Base-by-base conservation (phyloP, 352 stramenopile genomes). In the Globisporangium spinosum region DNA sequence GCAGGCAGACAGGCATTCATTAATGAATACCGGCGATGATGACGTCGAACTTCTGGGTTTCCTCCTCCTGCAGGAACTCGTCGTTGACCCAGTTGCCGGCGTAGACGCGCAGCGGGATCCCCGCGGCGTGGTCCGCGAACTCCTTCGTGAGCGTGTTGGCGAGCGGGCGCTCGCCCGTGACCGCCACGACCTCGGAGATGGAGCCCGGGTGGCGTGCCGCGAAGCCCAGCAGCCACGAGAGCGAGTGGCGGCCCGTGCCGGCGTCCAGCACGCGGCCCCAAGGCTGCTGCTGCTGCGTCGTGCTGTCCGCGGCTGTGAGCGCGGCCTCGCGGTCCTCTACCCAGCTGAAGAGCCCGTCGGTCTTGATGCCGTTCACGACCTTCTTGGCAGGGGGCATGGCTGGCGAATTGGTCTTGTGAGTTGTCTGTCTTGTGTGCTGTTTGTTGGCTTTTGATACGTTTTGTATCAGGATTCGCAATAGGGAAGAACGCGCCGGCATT, bases 171-270 rank as follows among this genome's bases (percentile, higher is more conserved):
- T 94, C 88, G 56, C 85, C 88, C 49, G 88, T 94, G 55, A 96
- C 87, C 22, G 88, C 88, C 38, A 89, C 85, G 27, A 87, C 62
- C 60, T 81, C 70, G 17, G 71, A 57, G 65, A 87, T 65, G 23
- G 71, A 43, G 25, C 62, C 43, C 2, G 77, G 70, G 13, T 64
- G 58, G 34, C 72, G 68, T 15, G 74, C 72, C 9, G 54, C 68
- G 20, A 84, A 69, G 40, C 64, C 66, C 67, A 77, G 83, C 22
- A 98, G 84, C 93, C 93, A 98, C 43, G 82, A 74, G 13, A 98
- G 70, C 45, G 89, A 97, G 74, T 98, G 93, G 63, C 80, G 76
- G 25, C 93, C 93, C 0, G 93, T 98, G 20, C 93, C 93, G 2
- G 91, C 83, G 78, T 98, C 93, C 2, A 98, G 77, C 49, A 98